Evolutionary conservation across 2,329 filamentous ascomycete genomes (phyloP).

Genomic region (Apiospora saccharicola): DNA sequence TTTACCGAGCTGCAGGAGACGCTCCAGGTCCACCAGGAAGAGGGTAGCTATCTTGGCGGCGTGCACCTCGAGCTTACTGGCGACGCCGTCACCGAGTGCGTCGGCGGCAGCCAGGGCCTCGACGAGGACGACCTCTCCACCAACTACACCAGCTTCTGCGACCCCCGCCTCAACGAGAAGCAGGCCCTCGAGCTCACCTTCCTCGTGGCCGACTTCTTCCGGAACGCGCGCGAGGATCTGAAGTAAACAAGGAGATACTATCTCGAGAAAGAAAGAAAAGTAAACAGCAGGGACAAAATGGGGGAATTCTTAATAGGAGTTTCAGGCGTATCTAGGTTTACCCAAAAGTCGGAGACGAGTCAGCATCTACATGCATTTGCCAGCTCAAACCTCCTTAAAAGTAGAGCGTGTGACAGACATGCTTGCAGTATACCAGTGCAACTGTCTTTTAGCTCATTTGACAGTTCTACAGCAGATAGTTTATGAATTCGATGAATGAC

Average conservation of each 20-base stretch:
- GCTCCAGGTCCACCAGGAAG: conserved; percentile 81
- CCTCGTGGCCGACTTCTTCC: conserved; percentile 83
- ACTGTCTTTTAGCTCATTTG: neutral
- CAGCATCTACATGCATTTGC: neutral
- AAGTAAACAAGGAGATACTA: neutral
- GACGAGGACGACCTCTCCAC: conserved; percentile 87
- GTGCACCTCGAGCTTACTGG: conserved; percentile 96
- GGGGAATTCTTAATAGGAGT: neutral
- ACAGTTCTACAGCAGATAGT: neutral
- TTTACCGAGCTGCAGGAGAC: conserved; percentile 86
- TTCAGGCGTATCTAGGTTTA: neutral
- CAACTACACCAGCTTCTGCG: conserved; percentile 96
- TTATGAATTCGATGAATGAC: neutral
- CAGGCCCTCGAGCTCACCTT: conserved; percentile 96
- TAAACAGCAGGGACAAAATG: neutral
- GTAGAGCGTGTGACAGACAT: too few species aligned
- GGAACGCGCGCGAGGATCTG: conserved; percentile 45
- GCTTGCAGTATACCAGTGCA: neutral
- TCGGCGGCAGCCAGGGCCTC: conserved; percentile 86
- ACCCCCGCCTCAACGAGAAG: conserved; percentile 95
- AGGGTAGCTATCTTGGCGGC: conserved; percentile 87
- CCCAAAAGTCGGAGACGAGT: neutral
- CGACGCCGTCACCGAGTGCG: conserved; percentile 94
- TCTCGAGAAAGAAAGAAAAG: neutral
- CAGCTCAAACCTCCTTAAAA: neutral